These are phyloP conservation scores for Hanseniaspora lachancei DNA, from an alignment of 805 yeast genomes.

Conservation along the genomic window DNA sequence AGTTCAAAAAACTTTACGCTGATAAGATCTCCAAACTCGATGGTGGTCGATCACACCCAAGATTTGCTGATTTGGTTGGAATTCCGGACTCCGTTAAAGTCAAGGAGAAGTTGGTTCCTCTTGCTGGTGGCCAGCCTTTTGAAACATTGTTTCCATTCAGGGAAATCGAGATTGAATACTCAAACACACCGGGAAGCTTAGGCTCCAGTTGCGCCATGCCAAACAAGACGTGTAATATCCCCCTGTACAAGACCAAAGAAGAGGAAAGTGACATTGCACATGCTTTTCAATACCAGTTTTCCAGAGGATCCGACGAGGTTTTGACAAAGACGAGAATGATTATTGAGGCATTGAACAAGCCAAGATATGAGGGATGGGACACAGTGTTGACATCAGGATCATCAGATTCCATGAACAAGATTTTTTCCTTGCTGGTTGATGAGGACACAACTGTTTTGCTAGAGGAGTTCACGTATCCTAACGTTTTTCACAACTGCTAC, in stretches of 20 bases:
- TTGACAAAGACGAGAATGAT: slow-evolving; percentile 31
- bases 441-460: slow-evolving; percentile 44
- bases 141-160: slow-evolving; percentile 48
- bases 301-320: slow-evolving; percentile 36
- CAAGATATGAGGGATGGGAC: slow-evolving; percentile 37
- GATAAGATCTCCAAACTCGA: slow-evolving; percentile 1
- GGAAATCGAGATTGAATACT: slow-evolving; percentile 35
- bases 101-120: slow-evolving; percentile 26
- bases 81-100: slow-evolving; percentile 1
- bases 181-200: slow-evolving; percentile 28
- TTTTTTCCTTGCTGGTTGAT: slow-evolving; percentile 39
- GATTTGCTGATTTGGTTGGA: background rate
- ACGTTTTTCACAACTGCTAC: slow-evolving; percentile 35
- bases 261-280: slow-evolving; percentile 24
- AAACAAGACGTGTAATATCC: background rate
- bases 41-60: background rate
- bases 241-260: background rate
- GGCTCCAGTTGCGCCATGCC: slow-evolving; percentile 18
- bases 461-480: slow-evolving; percentile 58
- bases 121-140: slow-evolving; percentile 51
- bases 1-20: background rate
- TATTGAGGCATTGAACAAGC: slow-evolving; percentile 32
- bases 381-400: slow-evolving; percentile 39
- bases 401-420: slow-evolving; percentile 42
- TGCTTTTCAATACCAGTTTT: slow-evolving; percentile 46